Conservation (phyloP, 768 basidiomycete species). For the Hypholoma fasciculare region DNA sequence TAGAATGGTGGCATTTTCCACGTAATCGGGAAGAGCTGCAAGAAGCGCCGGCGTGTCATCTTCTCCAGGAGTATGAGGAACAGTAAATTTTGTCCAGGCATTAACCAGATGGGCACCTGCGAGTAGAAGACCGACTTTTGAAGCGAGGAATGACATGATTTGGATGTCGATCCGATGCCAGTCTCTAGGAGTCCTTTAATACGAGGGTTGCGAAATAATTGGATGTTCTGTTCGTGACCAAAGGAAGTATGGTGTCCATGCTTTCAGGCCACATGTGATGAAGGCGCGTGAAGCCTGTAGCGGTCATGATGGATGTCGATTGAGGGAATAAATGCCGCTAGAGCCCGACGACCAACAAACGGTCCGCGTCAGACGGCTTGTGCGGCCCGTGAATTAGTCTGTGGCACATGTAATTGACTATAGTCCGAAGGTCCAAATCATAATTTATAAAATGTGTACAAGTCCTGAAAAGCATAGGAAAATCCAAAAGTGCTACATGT, state of each 20-base stretch:
- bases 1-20: conserved; percentile 49
- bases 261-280: conserved; percentile 1
- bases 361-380: not conserved
- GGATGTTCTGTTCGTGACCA: not conserved
- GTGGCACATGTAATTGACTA: too few relatives aligned
- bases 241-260: not conserved
- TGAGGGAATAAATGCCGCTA: not conserved
- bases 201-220: not conserved
- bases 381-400: not conserved
- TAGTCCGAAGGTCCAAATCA: too few relatives aligned
- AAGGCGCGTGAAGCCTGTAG: conserved; percentile 2
- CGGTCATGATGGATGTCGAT: conserved; percentile 1
- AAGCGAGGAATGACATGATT: not conserved
- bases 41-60: conserved; percentile 55
- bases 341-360: not conserved
- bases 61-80: conserved; percentile 44
- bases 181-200: too few relatives aligned
- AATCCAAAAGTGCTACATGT: not conserved
- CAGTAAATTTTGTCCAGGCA: conserved; percentile 51
- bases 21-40: conserved; percentile 40
- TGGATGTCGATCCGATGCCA: too few relatives aligned
- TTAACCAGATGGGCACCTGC: conserved; percentile 20
- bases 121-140: conserved; percentile 18
- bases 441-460: too few relatives aligned
- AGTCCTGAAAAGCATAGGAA: not conserved